phyloP scores from a whole-genome alignment of 441 rosid species.

The Manihot esculenta region DNA sequence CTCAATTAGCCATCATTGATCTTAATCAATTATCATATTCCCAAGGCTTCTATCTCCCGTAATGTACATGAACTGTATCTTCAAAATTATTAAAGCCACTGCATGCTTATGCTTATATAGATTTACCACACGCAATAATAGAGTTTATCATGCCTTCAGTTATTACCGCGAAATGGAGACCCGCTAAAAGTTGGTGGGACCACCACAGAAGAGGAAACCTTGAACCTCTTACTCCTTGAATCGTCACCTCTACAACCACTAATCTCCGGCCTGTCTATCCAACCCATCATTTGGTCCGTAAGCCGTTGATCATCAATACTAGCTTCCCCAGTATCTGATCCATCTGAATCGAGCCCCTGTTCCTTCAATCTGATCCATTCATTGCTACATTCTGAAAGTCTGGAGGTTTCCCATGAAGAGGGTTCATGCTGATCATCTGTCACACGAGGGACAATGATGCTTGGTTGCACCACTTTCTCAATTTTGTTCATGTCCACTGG shows the following conservation, averaged over 20 bases:
- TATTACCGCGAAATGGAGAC: constrained; percentile 21
- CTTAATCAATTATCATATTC: no score
- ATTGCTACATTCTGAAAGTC: constrained; percentile 52
- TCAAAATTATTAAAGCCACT: no score
- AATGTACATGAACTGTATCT: no score
- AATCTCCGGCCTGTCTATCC: constrained; percentile 54
- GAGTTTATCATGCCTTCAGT: no score
- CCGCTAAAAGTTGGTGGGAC: constrained; percentile 59
- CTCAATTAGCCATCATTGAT: no score
- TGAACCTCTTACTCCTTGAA: constrained; percentile 60
- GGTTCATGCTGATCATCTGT: constrained; percentile 16
- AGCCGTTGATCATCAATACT: constrained; percentile 26
- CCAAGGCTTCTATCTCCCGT: no score
- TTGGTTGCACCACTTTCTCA: constrained; percentile 63
- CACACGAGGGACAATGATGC: constrained; percentile 50
- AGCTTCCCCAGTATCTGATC: constrained; percentile 45
- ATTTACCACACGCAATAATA: not conserved
- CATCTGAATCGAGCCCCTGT: constrained; percentile 53
- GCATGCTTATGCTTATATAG: no score
- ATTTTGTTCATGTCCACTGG: constrained; percentile 45
- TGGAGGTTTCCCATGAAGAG: constrained; percentile 51
- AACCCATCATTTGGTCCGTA: constrained; percentile 34
- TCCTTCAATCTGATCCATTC: constrained; percentile 54
- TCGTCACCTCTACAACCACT: constrained; percentile 25
- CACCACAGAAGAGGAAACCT: constrained; percentile 60